phyloP scores from a whole-genome alignment of 768 basidiomycete genomes.

The Leucocoprinus sp. region DNA sequence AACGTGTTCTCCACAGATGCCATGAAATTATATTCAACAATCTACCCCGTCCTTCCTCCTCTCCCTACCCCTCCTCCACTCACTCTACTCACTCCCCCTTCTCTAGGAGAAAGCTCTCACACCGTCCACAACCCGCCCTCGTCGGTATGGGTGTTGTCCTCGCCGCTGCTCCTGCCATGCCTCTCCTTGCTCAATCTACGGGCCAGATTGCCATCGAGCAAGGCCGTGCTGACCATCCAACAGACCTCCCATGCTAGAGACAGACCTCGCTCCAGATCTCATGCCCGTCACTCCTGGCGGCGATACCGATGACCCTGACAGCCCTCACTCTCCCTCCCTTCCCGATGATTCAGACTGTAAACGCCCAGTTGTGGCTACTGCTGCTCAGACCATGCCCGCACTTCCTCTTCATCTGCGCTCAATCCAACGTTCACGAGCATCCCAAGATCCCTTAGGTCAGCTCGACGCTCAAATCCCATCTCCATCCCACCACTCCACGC shows the following conservation, averaged over 20 bases:
- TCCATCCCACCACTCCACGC: constrained; percentile 63
- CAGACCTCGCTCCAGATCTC: constrained; percentile 26
- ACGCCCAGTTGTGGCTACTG: constrained; percentile 33
- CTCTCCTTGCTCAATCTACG: constrained; percentile 59
- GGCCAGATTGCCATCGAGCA: constrained; percentile 87
- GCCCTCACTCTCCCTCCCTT: not conserved
- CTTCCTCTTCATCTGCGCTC: constrained; percentile 55
- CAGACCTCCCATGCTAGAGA: constrained; percentile 43
- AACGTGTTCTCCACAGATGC: constrained; percentile 82
- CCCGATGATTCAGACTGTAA: not conserved
- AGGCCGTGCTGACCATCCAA: constrained; percentile 63
- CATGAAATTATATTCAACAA: constrained; percentile 97
- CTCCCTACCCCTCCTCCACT: constrained; percentile 60
- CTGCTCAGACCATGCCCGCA: constrained; percentile 68
- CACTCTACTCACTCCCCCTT: constrained; percentile 32
- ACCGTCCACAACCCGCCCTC: constrained; percentile 64
- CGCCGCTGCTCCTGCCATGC: constrained; percentile 73
- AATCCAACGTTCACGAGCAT: constrained; percentile 45
- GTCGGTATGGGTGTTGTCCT: constrained; percentile 81
- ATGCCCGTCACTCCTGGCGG: no score
- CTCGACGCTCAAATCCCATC: constrained; percentile 37
- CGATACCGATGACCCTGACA: no score
- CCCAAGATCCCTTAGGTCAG: constrained; percentile 72
- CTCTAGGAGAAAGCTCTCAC: constrained; percentile 60
- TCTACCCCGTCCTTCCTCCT: constrained; percentile 52